These are phyloP conservation scores for Pythium insidiosum DNA, from an alignment of 352 stramenopile genomes.

Conservation along the genomic window DNA sequence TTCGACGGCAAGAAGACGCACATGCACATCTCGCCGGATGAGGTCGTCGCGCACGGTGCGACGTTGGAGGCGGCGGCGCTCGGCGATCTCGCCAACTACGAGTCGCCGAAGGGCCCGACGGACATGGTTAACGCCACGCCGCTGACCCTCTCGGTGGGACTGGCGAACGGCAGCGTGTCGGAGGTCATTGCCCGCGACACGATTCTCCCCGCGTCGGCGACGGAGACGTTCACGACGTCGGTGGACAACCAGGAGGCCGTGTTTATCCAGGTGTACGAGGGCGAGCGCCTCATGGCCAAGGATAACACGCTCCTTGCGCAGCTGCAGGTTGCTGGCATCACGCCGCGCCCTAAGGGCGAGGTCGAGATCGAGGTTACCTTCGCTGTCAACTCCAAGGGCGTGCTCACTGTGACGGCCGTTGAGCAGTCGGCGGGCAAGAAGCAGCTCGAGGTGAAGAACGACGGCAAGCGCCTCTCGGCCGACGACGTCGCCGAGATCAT, in stretches of 20 bases:
- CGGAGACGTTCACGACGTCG: conserved; percentile 87
- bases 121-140: conserved; percentile 90
- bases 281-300: conserved; percentile 95
- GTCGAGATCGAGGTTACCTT: conserved; percentile 92
- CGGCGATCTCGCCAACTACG: conserved; percentile 56
- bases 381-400: conserved; percentile 88
- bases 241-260: conserved; percentile 88
- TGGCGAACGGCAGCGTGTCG: conserved; percentile 89
- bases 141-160: conserved; percentile 88
- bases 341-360: conserved; percentile 83
- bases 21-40: conserved; percentile 84
- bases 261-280: conserved; percentile 92
- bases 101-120: conserved; percentile 47
- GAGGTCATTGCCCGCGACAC: conserved; percentile 90
- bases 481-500: conserved; percentile 68
- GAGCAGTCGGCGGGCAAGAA: conserved; percentile 67
- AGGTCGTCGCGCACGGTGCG: conserved; percentile 87
- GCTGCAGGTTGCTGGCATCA: conserved; percentile 87
- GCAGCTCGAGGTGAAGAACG: conserved; percentile 65
- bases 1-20: conserved; percentile 81
- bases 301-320: conserved; percentile 93
- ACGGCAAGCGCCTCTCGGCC: conserved; percentile 59
- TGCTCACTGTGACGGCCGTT: conserved; percentile 92
- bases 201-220: conserved; percentile 77
- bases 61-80: conserved; percentile 76